These are phyloP conservation scores for Dictyostelium citrinum DNA, from an alignment of 78 protist genomes.

Conservation along the genomic window DNA sequence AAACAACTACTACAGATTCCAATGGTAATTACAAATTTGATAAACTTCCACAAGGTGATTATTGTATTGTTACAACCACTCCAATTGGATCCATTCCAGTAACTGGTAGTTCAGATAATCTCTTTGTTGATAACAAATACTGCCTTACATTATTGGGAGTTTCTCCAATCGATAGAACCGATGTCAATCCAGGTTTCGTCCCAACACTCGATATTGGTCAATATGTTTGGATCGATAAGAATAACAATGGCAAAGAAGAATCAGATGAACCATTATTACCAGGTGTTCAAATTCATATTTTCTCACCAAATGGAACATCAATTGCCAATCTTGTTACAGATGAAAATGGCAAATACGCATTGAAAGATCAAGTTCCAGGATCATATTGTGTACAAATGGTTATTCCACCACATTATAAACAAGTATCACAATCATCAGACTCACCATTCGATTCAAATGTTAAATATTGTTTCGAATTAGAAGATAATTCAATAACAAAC, in stretches of 20 bases:
- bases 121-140: background rate
- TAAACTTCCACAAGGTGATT: slow-evolving; percentile 18
- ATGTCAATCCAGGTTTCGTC: slow-evolving; percentile 39
- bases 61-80: background rate
- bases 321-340: background rate
- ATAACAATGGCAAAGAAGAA: slow-evolving; percentile 13
- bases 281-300: background rate
- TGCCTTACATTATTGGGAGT: background rate
- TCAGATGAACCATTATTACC: background rate
- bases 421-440: background rate
- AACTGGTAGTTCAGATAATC: background rate
- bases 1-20: background rate
- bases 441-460: background rate
- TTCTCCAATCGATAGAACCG: background rate
- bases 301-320: background rate
- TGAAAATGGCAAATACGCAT: slow-evolving; percentile 4
- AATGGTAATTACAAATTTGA: slow-evolving; percentile 13
- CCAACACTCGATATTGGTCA: background rate
- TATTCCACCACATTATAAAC: background rate
- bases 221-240: slow-evolving; percentile 8
- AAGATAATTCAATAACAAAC: background rate
- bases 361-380: slow-evolving; percentile 25
- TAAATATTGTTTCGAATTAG: background rate
- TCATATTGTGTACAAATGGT: slow-evolving; percentile 21
- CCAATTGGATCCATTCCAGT: slow-evolving; percentile 5